Percentiles rank a stretch among this genome's conserved stretches.
phyloP scores from a whole-genome alignment of 176 grass and related monocot species.

The Triticum dicoccoides region DNA sequence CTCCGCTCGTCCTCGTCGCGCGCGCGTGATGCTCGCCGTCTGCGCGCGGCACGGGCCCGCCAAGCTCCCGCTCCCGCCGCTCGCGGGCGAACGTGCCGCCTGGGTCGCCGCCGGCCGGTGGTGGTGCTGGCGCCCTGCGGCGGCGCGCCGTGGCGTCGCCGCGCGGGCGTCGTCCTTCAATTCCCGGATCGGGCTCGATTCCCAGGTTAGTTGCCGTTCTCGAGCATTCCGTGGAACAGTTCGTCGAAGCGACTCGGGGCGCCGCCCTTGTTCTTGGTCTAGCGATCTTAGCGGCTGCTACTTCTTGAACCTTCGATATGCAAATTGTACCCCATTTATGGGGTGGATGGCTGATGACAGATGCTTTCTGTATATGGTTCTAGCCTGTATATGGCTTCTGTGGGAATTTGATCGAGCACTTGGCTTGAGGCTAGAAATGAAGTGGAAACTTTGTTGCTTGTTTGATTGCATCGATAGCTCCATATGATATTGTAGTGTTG shows the following conservation, averaged over 20 bases:
- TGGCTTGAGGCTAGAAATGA: neutral
- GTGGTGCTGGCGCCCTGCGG: constrained; percentile 25
- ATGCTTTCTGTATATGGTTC: neutral
- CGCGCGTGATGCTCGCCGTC: constrained; percentile 56
- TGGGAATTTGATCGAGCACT: neutral
- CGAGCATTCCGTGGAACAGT: constrained; percentile 34
- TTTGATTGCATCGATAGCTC: neutral
- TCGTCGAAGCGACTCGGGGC: neutral
- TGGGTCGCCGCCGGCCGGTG: constrained; percentile 31
- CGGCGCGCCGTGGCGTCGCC: constrained; percentile 33
- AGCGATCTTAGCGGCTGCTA: neutral
- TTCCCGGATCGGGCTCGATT: constrained; percentile 81
- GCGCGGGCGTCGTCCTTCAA: constrained; percentile 49
- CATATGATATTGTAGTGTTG: neutral
- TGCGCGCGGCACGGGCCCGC: constrained; percentile 43
- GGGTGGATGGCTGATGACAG: neutral
- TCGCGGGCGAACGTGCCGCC: constrained; percentile 21
- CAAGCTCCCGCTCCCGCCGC: constrained; percentile 30
- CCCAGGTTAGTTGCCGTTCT: constrained; percentile 53
- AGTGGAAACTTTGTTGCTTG: constrained; percentile 27
- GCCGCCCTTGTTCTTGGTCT: neutral
- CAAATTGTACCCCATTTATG: neutral
- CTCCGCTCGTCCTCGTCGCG: neutral
- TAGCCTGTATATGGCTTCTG: neutral
- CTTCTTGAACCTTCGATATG: neutral